Percentiles rank a stretch among this genome's conserved stretches.
These are phyloP conservation scores for Silene conica DNA, from an alignment of 148 eudicot species.

Conservation along the genomic window DNA sequence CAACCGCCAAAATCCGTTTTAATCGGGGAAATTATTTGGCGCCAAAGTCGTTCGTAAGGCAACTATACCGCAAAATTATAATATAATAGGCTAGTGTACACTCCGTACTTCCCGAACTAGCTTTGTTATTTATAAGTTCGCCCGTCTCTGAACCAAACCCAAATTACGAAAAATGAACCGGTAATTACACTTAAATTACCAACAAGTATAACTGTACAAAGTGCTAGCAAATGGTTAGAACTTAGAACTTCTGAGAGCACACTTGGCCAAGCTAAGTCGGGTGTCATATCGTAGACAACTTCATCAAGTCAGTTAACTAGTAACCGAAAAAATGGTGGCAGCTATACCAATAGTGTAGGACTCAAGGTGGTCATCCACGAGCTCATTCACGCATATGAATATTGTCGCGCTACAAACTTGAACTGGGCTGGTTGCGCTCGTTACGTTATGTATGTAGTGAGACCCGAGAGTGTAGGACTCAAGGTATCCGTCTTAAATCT, in stretches of 20 bases:
- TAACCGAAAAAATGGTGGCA: slow-evolving; percentile 36
- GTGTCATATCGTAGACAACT: slow-evolving; percentile 51
- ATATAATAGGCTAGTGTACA: too few relatives aligned
- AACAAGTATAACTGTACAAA: slow-evolving; percentile 33
- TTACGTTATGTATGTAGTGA: too few relatives aligned
- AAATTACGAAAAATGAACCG: too few relatives aligned
- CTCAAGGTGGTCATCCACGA: slow-evolving; percentile 89
- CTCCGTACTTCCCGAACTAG: too few relatives aligned
- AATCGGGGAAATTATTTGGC: too few relatives aligned
- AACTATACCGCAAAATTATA: too few relatives aligned
- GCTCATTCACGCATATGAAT: slow-evolving; percentile 93
- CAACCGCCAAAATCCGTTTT: too few relatives aligned
- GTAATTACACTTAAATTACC: too few relatives aligned
- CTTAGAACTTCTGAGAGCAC: slow-evolving; percentile 63
- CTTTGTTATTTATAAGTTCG: too few relatives aligned
- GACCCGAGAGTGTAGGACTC: too few relatives aligned
- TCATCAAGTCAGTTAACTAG: slow-evolving; percentile 67
- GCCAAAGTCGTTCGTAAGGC: too few relatives aligned
- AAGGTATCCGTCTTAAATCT: slow-evolving; percentile 26
- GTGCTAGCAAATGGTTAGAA: slow-evolving; percentile 45
- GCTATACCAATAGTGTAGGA: slow-evolving; percentile 62
- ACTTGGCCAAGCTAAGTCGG: slow-evolving; percentile 74
- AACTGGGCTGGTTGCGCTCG: slow-evolving; percentile 88
- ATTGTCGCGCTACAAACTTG: slow-evolving; percentile 80
- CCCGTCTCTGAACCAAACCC: too few relatives aligned